These are phyloP conservation scores for Eutrema heterophyllum DNA, from an alignment of 345 rosid genomes.

Conservation along the genomic window DNA sequence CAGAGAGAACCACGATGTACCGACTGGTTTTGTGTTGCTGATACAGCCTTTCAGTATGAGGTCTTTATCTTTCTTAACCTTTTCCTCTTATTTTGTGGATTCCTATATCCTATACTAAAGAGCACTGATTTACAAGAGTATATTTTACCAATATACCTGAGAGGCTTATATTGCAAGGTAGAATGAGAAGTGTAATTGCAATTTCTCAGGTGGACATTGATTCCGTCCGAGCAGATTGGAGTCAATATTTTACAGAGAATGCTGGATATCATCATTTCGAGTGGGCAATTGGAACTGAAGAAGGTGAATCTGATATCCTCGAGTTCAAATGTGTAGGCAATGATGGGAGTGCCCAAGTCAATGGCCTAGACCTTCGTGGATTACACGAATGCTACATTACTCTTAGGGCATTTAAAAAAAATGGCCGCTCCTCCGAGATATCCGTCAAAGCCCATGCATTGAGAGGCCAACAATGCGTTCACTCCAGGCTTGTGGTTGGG, in stretches of 20 bases:
- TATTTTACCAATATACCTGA: not conserved
- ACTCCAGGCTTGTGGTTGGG: constrained; percentile 88
- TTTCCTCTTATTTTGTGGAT: not conserved
- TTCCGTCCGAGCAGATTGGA: constrained; percentile 82
- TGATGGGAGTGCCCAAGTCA: constrained; percentile 53
- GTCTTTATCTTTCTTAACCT: constrained; percentile 35
- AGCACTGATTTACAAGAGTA: not conserved
- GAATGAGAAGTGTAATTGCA: constrained; percentile 15
- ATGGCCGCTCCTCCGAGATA: constrained; percentile 74
- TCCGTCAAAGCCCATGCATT: constrained; percentile 90
- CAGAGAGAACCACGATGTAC: constrained; percentile 86
- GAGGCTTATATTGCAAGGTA: not conserved
- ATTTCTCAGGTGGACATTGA: constrained; percentile 66
- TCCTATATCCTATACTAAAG: not conserved
- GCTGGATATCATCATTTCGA: constrained; percentile 85
- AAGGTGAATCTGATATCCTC: constrained; percentile 83
- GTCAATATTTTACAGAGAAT: constrained; percentile 63
- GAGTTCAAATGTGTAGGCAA: constrained; percentile 81
- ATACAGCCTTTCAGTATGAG: constrained; percentile 81
- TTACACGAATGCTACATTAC: constrained; percentile 74
- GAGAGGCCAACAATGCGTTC: constrained; percentile 83
- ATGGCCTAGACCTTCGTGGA: constrained; percentile 66
- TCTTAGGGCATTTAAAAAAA: constrained; percentile 73
- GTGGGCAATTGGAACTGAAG: constrained; percentile 93
- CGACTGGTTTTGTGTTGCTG: constrained; percentile 87